These are phyloP conservation scores for Gymnopilus dilepis DNA, from an alignment of 768 basidiomycete species.

Conservation along the genomic window DNA sequence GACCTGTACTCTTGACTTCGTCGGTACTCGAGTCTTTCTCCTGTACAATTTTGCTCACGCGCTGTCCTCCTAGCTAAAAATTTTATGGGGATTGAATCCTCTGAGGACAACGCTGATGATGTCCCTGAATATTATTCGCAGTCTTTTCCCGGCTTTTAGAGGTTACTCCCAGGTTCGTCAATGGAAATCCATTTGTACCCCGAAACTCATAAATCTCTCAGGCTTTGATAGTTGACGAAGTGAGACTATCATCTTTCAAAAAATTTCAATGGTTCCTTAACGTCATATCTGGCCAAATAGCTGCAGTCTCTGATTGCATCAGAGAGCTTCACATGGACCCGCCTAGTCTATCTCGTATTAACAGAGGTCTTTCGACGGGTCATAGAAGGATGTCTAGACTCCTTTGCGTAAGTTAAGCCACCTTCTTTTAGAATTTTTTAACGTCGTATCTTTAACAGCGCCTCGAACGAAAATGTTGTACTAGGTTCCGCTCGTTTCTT, in stretches of 20 bases:
- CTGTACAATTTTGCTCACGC: neutral
- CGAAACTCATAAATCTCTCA: constrained; percentile 35
- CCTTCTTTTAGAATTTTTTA: constrained; percentile 5
- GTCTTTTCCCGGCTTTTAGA: constrained; percentile 80
- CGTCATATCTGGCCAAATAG: constrained; percentile 42
- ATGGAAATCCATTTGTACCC: constrained; percentile 15
- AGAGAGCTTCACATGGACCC: constrained; percentile 72
- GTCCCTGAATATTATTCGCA: constrained; percentile 70
- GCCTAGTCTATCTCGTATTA: constrained; percentile 60
- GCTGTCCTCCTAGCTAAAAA: constrained; percentile 40
- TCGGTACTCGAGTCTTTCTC: constrained; percentile 33
- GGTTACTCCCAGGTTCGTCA: constrained; percentile 75
- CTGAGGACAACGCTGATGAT: constrained; percentile 74
- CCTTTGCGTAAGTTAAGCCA: constrained; percentile 65
- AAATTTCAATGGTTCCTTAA: constrained; percentile 21
- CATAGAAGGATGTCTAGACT: constrained; percentile 69
- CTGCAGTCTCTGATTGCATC: constrained; percentile 73
- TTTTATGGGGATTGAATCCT: constrained; percentile 63
- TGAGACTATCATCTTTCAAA: constrained; percentile 36
- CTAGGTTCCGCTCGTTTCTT: constrained; percentile 74
- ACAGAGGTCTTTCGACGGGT: constrained; percentile 69
- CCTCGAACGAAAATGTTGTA: constrained; percentile 74
- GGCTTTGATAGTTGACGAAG: constrained; percentile 86
- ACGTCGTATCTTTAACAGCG: constrained; percentile 23
- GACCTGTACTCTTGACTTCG: constrained; percentile 59